Base-by-base conservation (phyloP, 805 yeast species). In the Tanozyma kutaoensis region DNA sequence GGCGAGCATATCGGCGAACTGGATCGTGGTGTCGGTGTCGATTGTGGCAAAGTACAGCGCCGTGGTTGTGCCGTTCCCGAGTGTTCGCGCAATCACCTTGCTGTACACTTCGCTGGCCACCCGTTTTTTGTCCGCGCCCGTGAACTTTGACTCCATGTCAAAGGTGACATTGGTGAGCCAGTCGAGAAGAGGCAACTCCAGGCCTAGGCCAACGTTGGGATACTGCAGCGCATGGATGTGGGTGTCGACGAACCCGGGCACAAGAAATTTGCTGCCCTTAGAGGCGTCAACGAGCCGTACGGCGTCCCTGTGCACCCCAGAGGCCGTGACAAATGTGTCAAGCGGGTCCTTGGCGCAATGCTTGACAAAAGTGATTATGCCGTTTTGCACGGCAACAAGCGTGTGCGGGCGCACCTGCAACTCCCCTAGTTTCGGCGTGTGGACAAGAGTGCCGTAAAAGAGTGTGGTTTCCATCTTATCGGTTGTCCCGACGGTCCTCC, bases 21-120 rank as follows among this genome's bases (percentile, higher is more conserved):
- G 40, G 27, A 76, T 76, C 2, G 96, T 69, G 3, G 94, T 74
- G 5, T 67, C 69, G 6, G 39, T 28, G 23, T 88, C 93, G 24
- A 82, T 75, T 0, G 97, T 85, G 4, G 96, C 88, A 48, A 74
- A 91, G 54, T 91, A 91, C 0, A 93, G 66, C 0, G 94, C 94
- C 30, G 88, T 74, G 1, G 98, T 91, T 1, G 97, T 91, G 13
- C 98, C 98, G 45, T 74, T 62, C 3, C 47, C 42, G 35, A 91
- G 54, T 0, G 95, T 81, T 30, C 77, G 70, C 3, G 52, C 41
- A n/a, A 91, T 70, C 4, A 78, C 79, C 37, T 64, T 67, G 10
- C 62, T 38, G 47, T 88, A 91, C 2, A 86, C 74, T 5, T 58
- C 46, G 9, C 51, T 37, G 0, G 95, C 95, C 24, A 62, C 46